phyloP scores from a whole-genome alignment of 805 yeast genomes.

The Metschnikowia henanensis region DNA sequence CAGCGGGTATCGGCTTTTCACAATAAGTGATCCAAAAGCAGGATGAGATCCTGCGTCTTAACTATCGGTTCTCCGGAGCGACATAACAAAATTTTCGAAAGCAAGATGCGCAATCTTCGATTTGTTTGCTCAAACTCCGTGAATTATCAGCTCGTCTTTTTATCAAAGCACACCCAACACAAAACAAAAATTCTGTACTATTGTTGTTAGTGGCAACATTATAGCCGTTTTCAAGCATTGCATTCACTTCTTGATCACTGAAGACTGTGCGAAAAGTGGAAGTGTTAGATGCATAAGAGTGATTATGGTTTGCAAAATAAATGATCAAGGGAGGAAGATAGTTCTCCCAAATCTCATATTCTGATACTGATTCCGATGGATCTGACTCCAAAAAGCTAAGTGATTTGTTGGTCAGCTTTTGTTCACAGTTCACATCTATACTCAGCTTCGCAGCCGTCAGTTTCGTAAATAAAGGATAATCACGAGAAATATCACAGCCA shows the following conservation, averaged over 20 bases:
- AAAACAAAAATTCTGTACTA: constrained; percentile 40
- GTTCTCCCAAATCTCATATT: constrained; percentile 14
- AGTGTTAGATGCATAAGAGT: constrained; percentile 47
- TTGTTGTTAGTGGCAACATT: constrained; percentile 48
- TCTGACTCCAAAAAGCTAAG: too few species aligned
- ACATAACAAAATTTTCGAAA: constrained; percentile 14
- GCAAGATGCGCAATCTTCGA: constrained; percentile 8
- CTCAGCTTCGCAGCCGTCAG: background rate
- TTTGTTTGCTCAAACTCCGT: background rate
- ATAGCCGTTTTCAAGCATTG: constrained; percentile 53
- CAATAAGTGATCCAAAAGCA: background rate
- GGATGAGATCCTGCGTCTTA: constrained; percentile 5
- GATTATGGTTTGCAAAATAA: constrained; percentile 47
- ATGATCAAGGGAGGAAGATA: constrained; percentile 54
- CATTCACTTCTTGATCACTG: constrained; percentile 39
- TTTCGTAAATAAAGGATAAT: constrained; percentile 24
- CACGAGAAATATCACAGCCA: constrained; percentile 40
- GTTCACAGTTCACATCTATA: background rate
- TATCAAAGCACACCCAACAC: constrained; percentile 58
- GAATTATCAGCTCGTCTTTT: constrained; percentile 34
- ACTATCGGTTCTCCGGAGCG: constrained; percentile 1
- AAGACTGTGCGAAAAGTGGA: constrained; percentile 61
- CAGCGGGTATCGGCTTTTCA: background rate
- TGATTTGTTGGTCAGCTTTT: too few species aligned
- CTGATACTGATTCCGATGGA: too few species aligned